These are phyloP conservation scores for Xylariaceae sp. DNA, from an alignment of 2,329 filamentous ascomycete genomes.

Conservation along the genomic window DNA sequence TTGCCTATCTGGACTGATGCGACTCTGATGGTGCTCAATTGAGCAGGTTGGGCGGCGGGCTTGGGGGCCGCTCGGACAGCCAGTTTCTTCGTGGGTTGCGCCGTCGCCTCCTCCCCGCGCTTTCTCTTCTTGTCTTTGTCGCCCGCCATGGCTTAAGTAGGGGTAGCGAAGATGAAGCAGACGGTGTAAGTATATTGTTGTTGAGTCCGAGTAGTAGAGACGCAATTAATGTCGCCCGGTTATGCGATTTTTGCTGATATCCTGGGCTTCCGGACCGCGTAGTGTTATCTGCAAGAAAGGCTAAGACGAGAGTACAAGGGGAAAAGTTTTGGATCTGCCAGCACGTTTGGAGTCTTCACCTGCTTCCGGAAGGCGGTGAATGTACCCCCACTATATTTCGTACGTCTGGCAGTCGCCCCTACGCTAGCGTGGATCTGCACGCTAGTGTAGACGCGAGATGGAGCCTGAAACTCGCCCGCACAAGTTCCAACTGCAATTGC, in stretches of 20 bases:
- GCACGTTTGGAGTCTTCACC: constrained; percentile 1
- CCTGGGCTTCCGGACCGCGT: not conserved
- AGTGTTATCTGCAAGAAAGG: not conserved
- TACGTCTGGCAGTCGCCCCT: not conserved
- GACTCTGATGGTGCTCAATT: constrained; percentile 38
- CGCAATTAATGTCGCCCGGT: not conserved
- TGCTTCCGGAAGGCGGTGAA: constrained; percentile 28
- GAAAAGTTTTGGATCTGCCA: constrained; percentile 28
- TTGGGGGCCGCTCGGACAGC: constrained; percentile 36
- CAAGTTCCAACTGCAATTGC: not conserved
- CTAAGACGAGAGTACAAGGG: not conserved
- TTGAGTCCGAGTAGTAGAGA: not conserved
- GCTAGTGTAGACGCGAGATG: not conserved
- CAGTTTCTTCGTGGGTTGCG: constrained; percentile 49
- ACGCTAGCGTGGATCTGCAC: not conserved
- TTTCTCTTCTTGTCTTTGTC: constrained; percentile 49
- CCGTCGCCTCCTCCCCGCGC: constrained; percentile 39
- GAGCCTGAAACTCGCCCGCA: not conserved
- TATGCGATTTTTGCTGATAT: not conserved
- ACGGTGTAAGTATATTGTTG: not conserved
- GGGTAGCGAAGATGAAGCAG: not conserved
- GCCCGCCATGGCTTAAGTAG: constrained; percentile 35
- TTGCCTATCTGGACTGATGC: constrained; percentile 42
- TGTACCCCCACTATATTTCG: constrained; percentile 18
- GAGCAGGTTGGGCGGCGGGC: constrained; percentile 30